Base-by-base conservation (phyloP, 1,284 basidiomycete species). In the Austroboletus novae-zelandiae region DNA sequence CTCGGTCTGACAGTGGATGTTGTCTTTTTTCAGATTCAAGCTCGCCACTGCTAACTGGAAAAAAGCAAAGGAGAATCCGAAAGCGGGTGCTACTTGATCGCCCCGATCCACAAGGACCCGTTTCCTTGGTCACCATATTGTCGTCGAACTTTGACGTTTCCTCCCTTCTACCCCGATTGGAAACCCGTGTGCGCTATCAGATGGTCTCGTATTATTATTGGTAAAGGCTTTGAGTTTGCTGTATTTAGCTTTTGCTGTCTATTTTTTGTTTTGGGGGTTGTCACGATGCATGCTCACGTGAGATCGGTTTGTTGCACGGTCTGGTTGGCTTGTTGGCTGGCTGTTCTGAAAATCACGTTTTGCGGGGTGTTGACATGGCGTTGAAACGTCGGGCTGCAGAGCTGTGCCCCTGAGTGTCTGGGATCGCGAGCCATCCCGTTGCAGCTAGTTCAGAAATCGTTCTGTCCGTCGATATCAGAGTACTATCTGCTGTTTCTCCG, bases 21-120 rank as follows among this genome's bases (percentile, higher is more conserved):
- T 5, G 50, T 55, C 54, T 31, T 40, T 43, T 41, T 50, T 5
- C 9, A 89, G 86, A 64, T 89, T 89, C 73, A 89, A 85, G 68
- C 62, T 77, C 47, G 87, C 87, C 20, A 86, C 87, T 3, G 61
- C 79, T 40, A 89, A 89, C 70, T 90, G 86, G 86, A 86, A 86
- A 68, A 80, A 75, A 55, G 77, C 83, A 51, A 83, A 82, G 64
- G 82, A 84, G 64, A 86, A 84, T 65, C 81, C 81, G 13, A 80
- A 78, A 67, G 73, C 70, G 40, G 36, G 37, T 29, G 56, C 44
- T 52, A 43, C 58, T 31, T 61, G 55, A 60, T 55, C 47, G 40
- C 2, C 51, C 15, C 41, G 36, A 23, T 45, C 43, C 31, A 25
- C 17, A 43, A 25, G 42, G 43, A 51, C 47, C 47, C 47, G 17